A percentile compares a stretch with the other conserved stretches of the same genome.
Evolutionary conservation across 1,284 basidiomycete species (phyloP).

Genomic region (Sanghuangporus weigelae): DNA sequence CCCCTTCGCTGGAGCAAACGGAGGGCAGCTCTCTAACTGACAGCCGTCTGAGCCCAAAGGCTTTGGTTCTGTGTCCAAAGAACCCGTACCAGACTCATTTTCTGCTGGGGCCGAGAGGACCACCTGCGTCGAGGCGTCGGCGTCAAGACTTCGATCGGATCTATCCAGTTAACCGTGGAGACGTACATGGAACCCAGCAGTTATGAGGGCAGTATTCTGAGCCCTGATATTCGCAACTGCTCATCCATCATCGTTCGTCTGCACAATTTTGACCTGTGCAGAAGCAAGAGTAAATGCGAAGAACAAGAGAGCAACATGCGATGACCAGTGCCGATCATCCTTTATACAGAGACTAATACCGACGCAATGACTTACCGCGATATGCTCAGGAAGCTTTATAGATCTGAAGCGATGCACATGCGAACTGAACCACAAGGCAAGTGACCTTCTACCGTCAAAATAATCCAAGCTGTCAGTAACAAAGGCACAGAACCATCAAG

Average conservation of each 20-base stretch:
- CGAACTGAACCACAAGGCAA: no score
- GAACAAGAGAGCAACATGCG: neutral
- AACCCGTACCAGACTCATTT: conserved; percentile 40
- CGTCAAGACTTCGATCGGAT: neutral
- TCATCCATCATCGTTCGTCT: conserved; percentile 50
- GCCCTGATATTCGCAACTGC: conserved; percentile 45
- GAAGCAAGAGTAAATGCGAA: neutral
- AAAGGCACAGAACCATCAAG: no score
- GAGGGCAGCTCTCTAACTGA: conserved; percentile 38
- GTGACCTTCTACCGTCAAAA: no score
- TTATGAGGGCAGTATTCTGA: conserved; percentile 36
- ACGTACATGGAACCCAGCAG: conserved; percentile 38
- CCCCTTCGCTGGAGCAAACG: conserved; percentile 39
- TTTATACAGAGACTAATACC: neutral
- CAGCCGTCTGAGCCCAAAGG: conserved; percentile 31
- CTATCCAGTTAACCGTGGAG: neutral
- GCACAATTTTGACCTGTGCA: conserved; percentile 22
- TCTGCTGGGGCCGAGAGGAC: conserved; percentile 38
- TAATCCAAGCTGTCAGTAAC: no score
- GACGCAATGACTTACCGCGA: no score
- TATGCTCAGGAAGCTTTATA: no score
- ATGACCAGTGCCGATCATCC: neutral
- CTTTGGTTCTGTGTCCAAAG: conserved; percentile 27
- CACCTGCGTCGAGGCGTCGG: conserved; percentile 24
- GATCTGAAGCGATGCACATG: no score